Evolutionary conservation across 140 eudicot genomes (phyloP), one percentile per base, ranked within the genome.

Genomic region (Stevia rebaudiana): DNA sequence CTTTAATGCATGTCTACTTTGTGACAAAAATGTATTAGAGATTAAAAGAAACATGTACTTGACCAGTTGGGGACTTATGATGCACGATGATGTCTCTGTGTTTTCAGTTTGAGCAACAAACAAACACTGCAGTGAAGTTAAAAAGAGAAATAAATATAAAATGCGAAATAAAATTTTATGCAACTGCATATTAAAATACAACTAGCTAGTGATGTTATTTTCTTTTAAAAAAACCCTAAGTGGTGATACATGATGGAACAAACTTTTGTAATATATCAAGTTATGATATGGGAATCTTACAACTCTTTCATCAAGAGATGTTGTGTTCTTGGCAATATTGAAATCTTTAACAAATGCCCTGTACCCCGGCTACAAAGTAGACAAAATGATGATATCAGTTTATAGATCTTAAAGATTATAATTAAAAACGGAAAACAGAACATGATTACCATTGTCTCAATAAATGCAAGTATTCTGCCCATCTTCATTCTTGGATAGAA

Each of bases 61-160:
- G 69, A 73, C 97, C 70, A 78, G 76, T 22, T 73, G 86, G 21
- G 97, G 97, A 43, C 72, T 83, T 62, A 75, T 72, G 59, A 89
- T 76, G 83, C 97, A 89, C 28, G 86, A 73, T n/a, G 95, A 86
- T 43, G 97, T 86, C 76, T 76, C 95, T 22, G 48, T 60, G 36
- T 59, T 75, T 72, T 90, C 95, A 6, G 75, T 72, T 70, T 78
- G 94, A 44, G 83, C 86, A 47, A 84, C 94, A 76, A 90, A 74
- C 67, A 90, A 76, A 63, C 73, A 74, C 91, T 89, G 86, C 69
- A 71, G 60, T 30, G 56, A 65, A 68, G 70, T 65, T 66, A 36
- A 18, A 36, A 65, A 22, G 12, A 40, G 15, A 39, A 36, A 52
- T n/a, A 44, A 35, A 1, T 18, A 43, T 1, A 9, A 41, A 19